phyloP scores from a whole-genome alignment of 192 early-diverging fungal species.

The Glomus cerebriforme region DNA sequence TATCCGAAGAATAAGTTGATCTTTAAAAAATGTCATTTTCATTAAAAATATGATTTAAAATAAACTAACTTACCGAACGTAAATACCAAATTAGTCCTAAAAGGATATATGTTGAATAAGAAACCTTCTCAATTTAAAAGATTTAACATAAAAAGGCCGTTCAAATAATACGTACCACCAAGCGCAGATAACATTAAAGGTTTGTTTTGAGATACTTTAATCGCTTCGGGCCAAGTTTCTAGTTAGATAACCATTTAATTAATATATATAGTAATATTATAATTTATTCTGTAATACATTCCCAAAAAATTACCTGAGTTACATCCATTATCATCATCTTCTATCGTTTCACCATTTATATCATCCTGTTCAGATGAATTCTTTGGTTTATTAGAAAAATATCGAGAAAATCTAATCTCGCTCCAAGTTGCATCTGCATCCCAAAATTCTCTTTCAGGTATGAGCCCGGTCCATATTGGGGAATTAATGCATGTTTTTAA shows the following conservation, averaged over 20 bases:
- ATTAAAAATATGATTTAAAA: neutral
- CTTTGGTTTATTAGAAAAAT: constrained; percentile 49
- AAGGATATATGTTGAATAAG: constrained; percentile 42
- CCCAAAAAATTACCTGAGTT: neutral
- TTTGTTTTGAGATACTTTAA: constrained; percentile 42
- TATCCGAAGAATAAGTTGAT: neutral
- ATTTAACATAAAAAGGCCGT: too few relatives aligned
- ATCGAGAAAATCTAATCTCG: constrained; percentile 60
- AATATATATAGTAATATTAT: neutral
- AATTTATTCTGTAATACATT: constrained; percentile 21
- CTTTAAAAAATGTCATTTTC: too few relatives aligned
- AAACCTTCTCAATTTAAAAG: too few relatives aligned
- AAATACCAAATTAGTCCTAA: constrained; percentile 89
- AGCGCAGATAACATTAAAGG: constrained; percentile 44
- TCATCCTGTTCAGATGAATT: constrained; percentile 29
- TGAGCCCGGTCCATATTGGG: constrained; percentile 61
- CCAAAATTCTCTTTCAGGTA: constrained; percentile 77
- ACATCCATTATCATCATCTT: constrained; percentile 5
- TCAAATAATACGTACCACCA: constrained; percentile 34
- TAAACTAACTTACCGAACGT: constrained; percentile 61
- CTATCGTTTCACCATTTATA: neutral
- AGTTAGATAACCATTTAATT: neutral
- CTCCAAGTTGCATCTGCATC: constrained; percentile 51
- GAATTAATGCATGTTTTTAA: constrained; percentile 45
- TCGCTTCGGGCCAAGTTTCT: constrained; percentile 48